Evolutionary conservation across 2,329 filamentous ascomycete species (phyloP), one percentile per base, ranked within the genome.

Genomic region (Fusarium chaquense): DNA sequence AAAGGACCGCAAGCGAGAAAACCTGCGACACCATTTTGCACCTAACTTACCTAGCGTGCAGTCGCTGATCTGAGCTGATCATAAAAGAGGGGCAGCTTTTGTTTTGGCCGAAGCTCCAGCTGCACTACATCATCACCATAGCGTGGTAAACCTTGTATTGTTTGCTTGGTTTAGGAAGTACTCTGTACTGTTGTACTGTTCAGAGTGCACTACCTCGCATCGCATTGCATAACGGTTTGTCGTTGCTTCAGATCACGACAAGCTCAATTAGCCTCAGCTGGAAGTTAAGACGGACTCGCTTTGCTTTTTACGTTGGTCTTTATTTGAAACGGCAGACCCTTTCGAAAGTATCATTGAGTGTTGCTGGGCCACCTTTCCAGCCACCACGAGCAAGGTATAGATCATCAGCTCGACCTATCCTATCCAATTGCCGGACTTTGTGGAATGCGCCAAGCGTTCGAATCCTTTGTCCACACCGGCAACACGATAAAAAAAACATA

Each of bases 401-500:
- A 46, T 53, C 47, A 54, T 46, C 58, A 28, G 41, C 46, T 50
- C 22, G 46, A 35, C 32, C 46, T 50, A 59, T 32, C 20, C 62
- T 38, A 62, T 59, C 70, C 72, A 72, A 74, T 74, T 74, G 62
- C 40, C 41, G 52, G 59, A 24, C 30, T 50, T 35, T 28, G 65
- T 67, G 62, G 71, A 71, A 73, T 72, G 67, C 50, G 69, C 72
- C 69, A 69, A 73, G 69, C 45, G 55, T 33, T 40, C 47, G 57
- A 65, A 62, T 67, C 56, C 69, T 69, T 71, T 73, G 69, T 75
- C 61, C 72, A 47, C 58, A 58, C 62, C 56, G 62, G 55, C 46
- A 62, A 38, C 51, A 59, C 41, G 40, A 33, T 43, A 30, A 36
- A 56, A 35, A 44, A 53, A 45, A 38, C 40, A 56, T 36, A 57